Conservation (phyloP, 495 filamentous ascomycete species). For the Aspergillus nanangensis region DNA sequence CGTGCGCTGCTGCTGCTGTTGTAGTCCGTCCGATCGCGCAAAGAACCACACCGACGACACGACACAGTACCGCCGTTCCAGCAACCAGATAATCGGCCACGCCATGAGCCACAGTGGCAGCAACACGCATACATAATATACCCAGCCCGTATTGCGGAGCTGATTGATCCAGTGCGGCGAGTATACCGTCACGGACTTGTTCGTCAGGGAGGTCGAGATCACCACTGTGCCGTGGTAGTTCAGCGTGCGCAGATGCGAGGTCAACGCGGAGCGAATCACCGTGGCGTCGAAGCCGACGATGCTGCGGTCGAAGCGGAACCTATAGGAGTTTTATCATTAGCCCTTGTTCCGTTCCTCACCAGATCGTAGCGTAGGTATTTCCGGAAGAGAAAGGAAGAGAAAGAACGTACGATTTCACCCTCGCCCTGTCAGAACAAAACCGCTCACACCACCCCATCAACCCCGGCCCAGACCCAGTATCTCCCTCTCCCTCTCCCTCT, state of each 20-base stretch:
- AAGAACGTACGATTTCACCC: constrained; percentile 40
- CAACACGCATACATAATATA: constrained; percentile 34
- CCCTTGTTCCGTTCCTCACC: not conserved
- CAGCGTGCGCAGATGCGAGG: constrained; percentile 35
- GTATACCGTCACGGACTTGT: constrained; percentile 33
- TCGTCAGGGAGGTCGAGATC: constrained; percentile 16
- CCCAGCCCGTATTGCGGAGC: constrained; percentile 28
- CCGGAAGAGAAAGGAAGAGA: not conserved
- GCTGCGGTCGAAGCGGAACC: constrained; percentile 36
- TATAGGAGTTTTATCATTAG: constrained; percentile 8
- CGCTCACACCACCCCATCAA: constrained; percentile 37
- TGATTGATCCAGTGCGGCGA: constrained; percentile 47
- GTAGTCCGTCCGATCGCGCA: constrained; percentile 2
- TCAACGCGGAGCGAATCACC: constrained; percentile 26
- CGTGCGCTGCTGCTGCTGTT: not conserved
- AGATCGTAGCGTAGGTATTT: not conserved
- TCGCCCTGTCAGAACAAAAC: constrained; percentile 32
- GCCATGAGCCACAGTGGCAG: constrained; percentile 44
- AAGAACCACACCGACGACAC: constrained; percentile 15
- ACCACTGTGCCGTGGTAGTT: constrained; percentile 37
- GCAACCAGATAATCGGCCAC: constrained; percentile 39
- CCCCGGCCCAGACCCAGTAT: constrained; percentile 8
- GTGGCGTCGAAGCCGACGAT: constrained; percentile 30
- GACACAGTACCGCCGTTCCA: constrained; percentile 38
- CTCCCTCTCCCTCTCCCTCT: not conserved